These are phyloP conservation scores for Boletus barrowsii DNA, from an alignment of 768 basidiomycete species.

Conservation along the genomic window DNA sequence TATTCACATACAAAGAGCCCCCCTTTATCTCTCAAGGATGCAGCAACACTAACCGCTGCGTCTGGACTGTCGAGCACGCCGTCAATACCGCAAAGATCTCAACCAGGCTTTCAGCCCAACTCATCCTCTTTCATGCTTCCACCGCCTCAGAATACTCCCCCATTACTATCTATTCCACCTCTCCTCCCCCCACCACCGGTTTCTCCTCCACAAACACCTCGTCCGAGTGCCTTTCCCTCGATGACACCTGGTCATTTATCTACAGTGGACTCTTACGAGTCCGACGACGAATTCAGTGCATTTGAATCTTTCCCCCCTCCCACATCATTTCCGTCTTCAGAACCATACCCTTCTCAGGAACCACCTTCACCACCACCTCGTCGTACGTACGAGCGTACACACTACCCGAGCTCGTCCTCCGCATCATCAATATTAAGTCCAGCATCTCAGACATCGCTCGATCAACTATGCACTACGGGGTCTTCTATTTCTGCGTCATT, in stretches of 20 bases:
- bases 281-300: conserved; percentile 53
- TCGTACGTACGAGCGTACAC: conserved; percentile 23
- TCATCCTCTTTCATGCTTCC: conserved; percentile 22
- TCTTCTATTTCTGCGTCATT: conserved; percentile 31
- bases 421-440: conserved; percentile 26
- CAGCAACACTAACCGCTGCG: not conserved
- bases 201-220: conserved; percentile 32
- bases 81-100: conserved; percentile 13
- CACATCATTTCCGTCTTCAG: conserved; percentile 3
- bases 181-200: conserved; percentile 31
- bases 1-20: conserved; percentile 15
- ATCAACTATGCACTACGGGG: conserved; percentile 17
- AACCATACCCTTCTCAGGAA: conserved; percentile 10
- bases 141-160: conserved; percentile 22
- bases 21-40: conserved; percentile 2
- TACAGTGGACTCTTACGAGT: conserved; percentile 21
- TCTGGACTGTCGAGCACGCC: conserved; percentile 1
- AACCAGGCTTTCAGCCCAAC: conserved; percentile 17
- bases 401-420: conserved; percentile 24
- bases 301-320: conserved; percentile 36
- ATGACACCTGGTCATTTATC: conserved; percentile 8
- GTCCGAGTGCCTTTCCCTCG: conserved; percentile 14
- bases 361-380: conserved; percentile 29
- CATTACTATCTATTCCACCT: conserved; percentile 26
- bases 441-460: conserved; percentile 19